phyloP scores from a whole-genome alignment of 2,329 filamentous ascomycete genomes.

The Ilyonectria destructans region DNA sequence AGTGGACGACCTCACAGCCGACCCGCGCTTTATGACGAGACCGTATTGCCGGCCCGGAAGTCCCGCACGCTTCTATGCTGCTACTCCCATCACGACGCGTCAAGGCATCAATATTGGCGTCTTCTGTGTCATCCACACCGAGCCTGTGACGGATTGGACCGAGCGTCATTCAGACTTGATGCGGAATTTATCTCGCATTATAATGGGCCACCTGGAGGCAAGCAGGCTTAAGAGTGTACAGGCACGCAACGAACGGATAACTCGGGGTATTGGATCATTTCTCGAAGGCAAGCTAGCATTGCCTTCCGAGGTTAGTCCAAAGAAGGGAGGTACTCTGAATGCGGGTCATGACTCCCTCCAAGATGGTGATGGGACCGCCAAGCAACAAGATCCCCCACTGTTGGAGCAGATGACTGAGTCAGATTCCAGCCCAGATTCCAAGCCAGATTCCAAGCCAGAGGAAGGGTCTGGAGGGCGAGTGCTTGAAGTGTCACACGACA shows the following conservation, averaged over 20 bases:
- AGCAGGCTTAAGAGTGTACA: constrained; percentile 48
- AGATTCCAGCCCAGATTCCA: neutral
- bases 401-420: neutral
- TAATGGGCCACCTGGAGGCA: constrained; percentile 57
- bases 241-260: constrained; percentile 56
- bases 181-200: constrained; percentile 48
- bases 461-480: neutral
- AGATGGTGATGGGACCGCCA: neutral
- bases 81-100: constrained; percentile 58
- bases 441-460: neutral
- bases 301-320: constrained; percentile 31
- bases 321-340: constrained; percentile 34
- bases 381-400: neutral
- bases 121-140: constrained; percentile 52
- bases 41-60: constrained; percentile 45
- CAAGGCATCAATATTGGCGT: constrained; percentile 62
- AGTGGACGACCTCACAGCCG: constrained; percentile 53
- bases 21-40: constrained; percentile 51
- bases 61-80: constrained; percentile 57
- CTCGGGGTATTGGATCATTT: constrained; percentile 55
- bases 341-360: constrained; percentile 28
- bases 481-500: neutral
- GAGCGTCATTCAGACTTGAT: constrained; percentile 48
- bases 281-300: constrained; percentile 54
- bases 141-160: constrained; percentile 41